Evolutionary conservation across 768 basidiomycete genomes (phyloP), one percentile per base, ranked within the genome.

Genomic region (Astraeus odoratus): DNA sequence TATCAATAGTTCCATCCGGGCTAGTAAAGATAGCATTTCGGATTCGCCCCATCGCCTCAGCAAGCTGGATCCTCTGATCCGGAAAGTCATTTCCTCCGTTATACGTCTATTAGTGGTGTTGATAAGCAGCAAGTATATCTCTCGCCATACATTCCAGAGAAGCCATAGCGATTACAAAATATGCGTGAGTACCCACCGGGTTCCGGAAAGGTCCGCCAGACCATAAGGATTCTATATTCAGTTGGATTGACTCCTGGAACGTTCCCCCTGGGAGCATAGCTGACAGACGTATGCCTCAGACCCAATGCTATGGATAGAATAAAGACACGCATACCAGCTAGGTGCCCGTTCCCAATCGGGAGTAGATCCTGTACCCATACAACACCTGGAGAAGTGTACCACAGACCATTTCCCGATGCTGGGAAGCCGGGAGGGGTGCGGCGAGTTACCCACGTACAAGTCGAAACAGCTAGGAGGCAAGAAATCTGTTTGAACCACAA

Each of bases 221-320:
- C 85, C 86, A 87, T 8, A 88, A 65, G 12, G 80, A 79, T 55
- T 88, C 85, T 37, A 88, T 80, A 56, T 88, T 87, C 22, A 88
- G 65, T 49, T 82, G 81, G 8, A 73, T 78, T 13, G 66, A 66
- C 60, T 87, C 85, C 31, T 76, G 72, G 3, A 59, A 53, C 1
- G 78, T 76, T 4, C 78, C 81, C 1, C 85, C 84, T 7, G 75
- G 75, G 16, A 80, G 61, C 75, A 80, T 84, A 7, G 82, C 85
- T 84, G 43, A 8, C 41, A 34, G 41, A 24, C 20, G 1, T 34
- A 23, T 7, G 3, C 26, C 34, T 46, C 36, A 39, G 30, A 23
- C 12, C 48, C 16, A 19, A 6, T 22, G 5, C 18, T 43, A 15
- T 1, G 44, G 22, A 20, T 50, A 8, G 30, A 31, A 39, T 15